Conservation (phyloP, 768 basidiomycete species). For the Macrolepiota albuminosa region DNA sequence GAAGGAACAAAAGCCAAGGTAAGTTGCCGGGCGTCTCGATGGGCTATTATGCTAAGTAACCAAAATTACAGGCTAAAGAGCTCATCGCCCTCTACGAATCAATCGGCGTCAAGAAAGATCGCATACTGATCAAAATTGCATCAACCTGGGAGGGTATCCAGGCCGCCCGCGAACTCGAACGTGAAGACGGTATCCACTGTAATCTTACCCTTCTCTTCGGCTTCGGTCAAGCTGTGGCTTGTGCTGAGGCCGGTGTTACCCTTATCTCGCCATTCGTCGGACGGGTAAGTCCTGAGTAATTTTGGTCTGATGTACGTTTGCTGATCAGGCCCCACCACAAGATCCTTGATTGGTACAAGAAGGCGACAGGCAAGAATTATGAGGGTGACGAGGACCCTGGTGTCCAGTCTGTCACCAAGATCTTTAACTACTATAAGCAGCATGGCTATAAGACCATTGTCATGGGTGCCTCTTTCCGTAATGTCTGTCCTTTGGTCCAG, state of each 20-base stretch:
- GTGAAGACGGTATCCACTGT: slow-evolving; percentile 92
- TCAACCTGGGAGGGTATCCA: slow-evolving; percentile 99
- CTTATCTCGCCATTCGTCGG: slow-evolving; percentile 99
- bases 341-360: slow-evolving; percentile 99
- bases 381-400: slow-evolving; percentile 92
- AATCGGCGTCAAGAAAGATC: slow-evolving; percentile 90
- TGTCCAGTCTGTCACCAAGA: slow-evolving; percentile 91
- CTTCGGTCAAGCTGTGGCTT: slow-evolving; percentile 97
- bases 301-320: slow-evolving; percentile 10
- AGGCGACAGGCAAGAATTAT: slow-evolving; percentile 80
- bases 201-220: slow-evolving; percentile 99
- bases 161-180: slow-evolving; percentile 93
- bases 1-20: slow-evolving; percentile 87
- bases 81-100: slow-evolving; percentile 94
- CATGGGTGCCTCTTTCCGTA: slow-evolving; percentile 99
- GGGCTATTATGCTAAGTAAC: not conserved
- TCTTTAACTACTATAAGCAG: slow-evolving; percentile 99
- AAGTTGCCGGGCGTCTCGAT: not conserved
- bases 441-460: slow-evolving; percentile 98
- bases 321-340: slow-evolving; percentile 22
- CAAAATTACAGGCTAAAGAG: slow-evolving; percentile 54
- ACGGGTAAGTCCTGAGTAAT: slow-evolving; percentile 54
- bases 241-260: slow-evolving; percentile 97
- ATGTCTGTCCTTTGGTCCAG: slow-evolving; percentile 47
- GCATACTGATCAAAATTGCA: slow-evolving; percentile 98